phyloP scores from a whole-genome alignment of 768 basidiomycete genomes.

The Leucocoprinus leucothites region DNA sequence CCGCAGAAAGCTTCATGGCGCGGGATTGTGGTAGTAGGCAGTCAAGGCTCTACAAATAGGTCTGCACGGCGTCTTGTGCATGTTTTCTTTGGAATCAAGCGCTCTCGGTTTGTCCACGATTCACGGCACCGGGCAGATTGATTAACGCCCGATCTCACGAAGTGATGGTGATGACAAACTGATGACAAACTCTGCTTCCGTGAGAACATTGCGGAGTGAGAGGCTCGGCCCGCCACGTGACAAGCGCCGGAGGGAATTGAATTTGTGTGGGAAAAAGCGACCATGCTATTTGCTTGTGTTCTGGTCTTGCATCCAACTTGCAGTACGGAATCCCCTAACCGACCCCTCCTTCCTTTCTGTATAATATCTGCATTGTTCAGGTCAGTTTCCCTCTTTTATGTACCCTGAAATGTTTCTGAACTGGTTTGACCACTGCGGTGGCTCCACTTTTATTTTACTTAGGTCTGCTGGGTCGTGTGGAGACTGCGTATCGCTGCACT shows the following conservation, averaged over 20 bases:
- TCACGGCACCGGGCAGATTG: background rate
- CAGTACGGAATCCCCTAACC: background rate
- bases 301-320: conserved; percentile 9
- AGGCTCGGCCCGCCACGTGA: conserved; percentile 7
- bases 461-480: background rate
- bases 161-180: too few species aligned
- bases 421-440: too few species aligned
- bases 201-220: background rate
- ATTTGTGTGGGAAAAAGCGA: conserved; percentile 2
- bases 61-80: too few species aligned
- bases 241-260: background rate
- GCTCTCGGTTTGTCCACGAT: background rate
- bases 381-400: too few species aligned
- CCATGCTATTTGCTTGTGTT: background rate
- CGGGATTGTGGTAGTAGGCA: background rate
- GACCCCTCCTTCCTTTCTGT: background rate
- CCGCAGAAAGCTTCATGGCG: conserved; percentile 46
- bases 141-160: too few species aligned
- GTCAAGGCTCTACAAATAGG: background rate
- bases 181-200: background rate
- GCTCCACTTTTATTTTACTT: background rate
- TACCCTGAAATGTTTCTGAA: too few species aligned
- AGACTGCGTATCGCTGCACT: background rate
- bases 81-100: too few species aligned
- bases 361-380: background rate